A percentile compares a stretch with the other conserved stretches of the same genome.
phyloP scores from a whole-genome alignment of 2,329 filamentous ascomycete genomes.

The Ceratocystis cacaofunesta region DNA sequence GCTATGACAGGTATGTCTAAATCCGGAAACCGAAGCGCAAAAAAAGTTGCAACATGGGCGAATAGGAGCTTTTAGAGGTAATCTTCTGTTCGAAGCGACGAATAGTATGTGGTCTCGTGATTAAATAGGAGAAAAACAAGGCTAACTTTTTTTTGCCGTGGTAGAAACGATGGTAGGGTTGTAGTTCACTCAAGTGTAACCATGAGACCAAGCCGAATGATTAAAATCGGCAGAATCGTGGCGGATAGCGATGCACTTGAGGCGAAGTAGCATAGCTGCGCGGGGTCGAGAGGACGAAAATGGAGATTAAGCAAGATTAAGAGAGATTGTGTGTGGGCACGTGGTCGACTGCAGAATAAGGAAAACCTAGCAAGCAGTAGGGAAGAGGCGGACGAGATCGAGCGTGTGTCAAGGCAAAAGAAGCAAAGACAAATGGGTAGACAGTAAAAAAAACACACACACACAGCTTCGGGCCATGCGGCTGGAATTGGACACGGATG shows the following conservation, averaged over 20 bases:
- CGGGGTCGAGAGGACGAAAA: slow-evolving; percentile 5
- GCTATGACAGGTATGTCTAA: not conserved
- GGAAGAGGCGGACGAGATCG: not conserved
- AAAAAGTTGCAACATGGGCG: not conserved
- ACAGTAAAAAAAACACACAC: not conserved
- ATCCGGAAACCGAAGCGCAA: not conserved
- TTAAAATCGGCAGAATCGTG: not conserved
- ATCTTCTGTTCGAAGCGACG: not conserved
- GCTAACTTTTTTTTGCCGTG: no score
- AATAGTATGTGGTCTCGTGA: not conserved
- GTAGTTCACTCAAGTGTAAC: not conserved
- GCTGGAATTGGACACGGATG: not conserved
- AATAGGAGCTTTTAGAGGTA: not conserved
- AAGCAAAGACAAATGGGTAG: not conserved
- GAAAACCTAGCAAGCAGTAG: not conserved
- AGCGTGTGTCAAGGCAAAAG: not conserved
- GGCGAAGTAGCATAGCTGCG: not conserved
- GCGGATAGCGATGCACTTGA: not conserved
- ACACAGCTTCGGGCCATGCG: not conserved
- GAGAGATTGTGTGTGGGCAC: not conserved
- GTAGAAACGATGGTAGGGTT: not conserved
- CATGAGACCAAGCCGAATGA: not conserved
- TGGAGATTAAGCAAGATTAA: not conserved
- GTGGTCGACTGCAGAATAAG: not conserved
- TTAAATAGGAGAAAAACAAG: not conserved